Base-by-base conservation (phyloP, 2,329 filamentous ascomycete species). In the Scedosporium aurantiacum region DNA sequence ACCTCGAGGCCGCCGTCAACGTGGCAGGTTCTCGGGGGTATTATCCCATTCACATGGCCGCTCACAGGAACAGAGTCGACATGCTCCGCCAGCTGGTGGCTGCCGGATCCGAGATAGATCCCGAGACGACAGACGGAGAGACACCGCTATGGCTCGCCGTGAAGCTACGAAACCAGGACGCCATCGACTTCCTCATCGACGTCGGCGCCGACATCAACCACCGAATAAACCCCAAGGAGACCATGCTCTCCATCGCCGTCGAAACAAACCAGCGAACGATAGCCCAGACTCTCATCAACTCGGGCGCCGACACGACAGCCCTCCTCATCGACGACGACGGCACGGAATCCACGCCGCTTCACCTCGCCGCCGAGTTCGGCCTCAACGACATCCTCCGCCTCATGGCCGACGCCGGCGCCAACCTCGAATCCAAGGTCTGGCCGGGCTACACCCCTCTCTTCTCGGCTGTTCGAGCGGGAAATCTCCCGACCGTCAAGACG, bases 331-430 rank as follows among this genome's bases (percentile, higher is more conserved):
- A 62, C 23, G 62, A 62, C 47, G 64, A 68, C 52, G 62, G 66
- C 28, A 64, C 65, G 28, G 60, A 54, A 14, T 65, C 63, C 61
- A 72, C 68, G n/a, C 68, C 70, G 3, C 47, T 72, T 5, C 70
- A 71, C 57, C 64, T 68, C 21, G 70, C 70, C 12, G 67, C 67
- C 16, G 63, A 65, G 27, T 61, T 66, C 25, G 70, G 69, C n/a
- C 63, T 67, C 10, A 65, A 68, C 23, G 65, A 64, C 2, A 65
- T 68, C 37, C 62, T 68, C 5, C 63, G 66, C 32, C 61, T 67
- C 28, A 66, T 71, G 60, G 61, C 70, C 16, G 64, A 64, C 10
- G 60, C 65, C 6, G 64, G 64, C 21, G 63, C 63, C 21, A 60
- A 68, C 56, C 60, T 68, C 47, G 66, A 67, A 16, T 65, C 65